A percentile compares a stretch with the other conserved stretches of the same genome.
Conservation (phyloP, 2,329 filamentous ascomycete species). For the Alternaria arbusti region DNA sequence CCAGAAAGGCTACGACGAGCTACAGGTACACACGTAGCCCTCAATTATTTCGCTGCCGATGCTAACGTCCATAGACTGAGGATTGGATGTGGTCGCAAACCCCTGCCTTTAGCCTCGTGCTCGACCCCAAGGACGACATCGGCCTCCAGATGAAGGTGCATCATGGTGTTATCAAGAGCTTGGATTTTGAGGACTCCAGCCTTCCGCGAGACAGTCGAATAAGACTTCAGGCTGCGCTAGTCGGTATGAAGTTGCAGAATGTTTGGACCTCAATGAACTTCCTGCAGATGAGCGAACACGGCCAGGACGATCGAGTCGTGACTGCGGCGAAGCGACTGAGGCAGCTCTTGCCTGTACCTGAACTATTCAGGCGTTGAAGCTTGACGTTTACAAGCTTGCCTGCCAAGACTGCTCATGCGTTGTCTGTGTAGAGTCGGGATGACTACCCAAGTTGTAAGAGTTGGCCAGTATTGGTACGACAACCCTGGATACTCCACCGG, state of each 20-base stretch:
- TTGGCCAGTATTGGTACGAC: too few species aligned
- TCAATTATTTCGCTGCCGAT: not conserved
- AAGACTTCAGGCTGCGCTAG: constrained; percentile 23
- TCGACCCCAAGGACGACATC: constrained; percentile 56
- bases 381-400: not conserved
- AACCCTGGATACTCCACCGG: not conserved
- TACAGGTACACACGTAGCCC: constrained; percentile 58
- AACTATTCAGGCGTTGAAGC: constrained; percentile 13
- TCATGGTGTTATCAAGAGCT: constrained; percentile 63
- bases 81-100: constrained; percentile 88
- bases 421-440: not conserved
- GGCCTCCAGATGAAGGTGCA: constrained; percentile 47
- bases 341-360: constrained; percentile 29
- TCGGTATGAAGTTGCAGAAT: constrained; percentile 57
- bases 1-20: constrained; percentile 65
- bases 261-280: constrained; percentile 51
- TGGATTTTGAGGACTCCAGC: constrained; percentile 40
- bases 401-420: not conserved
- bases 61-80: constrained; percentile 58
- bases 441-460: not conserved
- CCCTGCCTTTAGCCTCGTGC: constrained; percentile 74
- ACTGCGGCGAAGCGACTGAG: constrained; percentile 27
- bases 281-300: constrained; percentile 20
- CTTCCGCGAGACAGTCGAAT: constrained; percentile 15
- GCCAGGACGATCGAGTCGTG: constrained; percentile 18